phyloP scores from a whole-genome alignment of 192 early-diverging fungal genomes.

The Podochytrium sp. region DNA sequence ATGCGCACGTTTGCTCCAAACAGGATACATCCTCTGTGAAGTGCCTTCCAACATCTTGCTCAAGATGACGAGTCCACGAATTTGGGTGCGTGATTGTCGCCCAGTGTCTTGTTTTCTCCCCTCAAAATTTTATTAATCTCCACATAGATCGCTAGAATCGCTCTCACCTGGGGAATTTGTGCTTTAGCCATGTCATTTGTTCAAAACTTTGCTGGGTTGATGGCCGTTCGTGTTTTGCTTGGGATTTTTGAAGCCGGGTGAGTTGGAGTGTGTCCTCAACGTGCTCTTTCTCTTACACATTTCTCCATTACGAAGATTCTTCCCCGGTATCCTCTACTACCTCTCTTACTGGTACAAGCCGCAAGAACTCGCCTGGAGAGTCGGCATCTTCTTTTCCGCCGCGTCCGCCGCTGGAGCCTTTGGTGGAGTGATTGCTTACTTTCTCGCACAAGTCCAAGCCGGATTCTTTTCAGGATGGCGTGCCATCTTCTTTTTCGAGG shows the following conservation, averaged over 20 bases:
- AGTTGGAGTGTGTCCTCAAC: no score
- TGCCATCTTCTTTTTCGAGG: conserved; percentile 72
- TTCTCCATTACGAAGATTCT: no score
- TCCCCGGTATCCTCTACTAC: conserved; percentile 72
- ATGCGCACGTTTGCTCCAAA: not conserved
- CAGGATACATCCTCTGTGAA: conserved; percentile 74
- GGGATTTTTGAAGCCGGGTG: conserved; percentile 69
- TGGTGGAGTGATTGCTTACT: conserved; percentile 68
- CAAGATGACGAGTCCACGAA: conserved; percentile 60
- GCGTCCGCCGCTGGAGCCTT: conserved; percentile 76
- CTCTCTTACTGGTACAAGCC: conserved; percentile 75
- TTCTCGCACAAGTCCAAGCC: conserved; percentile 1
- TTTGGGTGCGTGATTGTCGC: conserved; percentile 46
- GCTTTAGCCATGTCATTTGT: conserved; percentile 67
- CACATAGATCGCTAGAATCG: conserved; percentile 39
- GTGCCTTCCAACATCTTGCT: conserved; percentile 79
- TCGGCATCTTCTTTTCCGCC: conserved; percentile 69
- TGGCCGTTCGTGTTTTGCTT: conserved; percentile 50
- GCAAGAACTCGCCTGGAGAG: conserved; percentile 66
- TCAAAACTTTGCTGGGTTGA: conserved; percentile 53
- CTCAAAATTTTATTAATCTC: conserved; percentile 8
- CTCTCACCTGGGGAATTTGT: conserved; percentile 63
- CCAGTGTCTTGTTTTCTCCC: no score
- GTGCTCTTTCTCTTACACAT: no score
- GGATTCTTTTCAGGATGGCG: conserved; percentile 36